Evolutionary conservation across 345 rosid species (phyloP), one percentile per base, ranked within the genome.

Genomic region (Acer campestre): DNA sequence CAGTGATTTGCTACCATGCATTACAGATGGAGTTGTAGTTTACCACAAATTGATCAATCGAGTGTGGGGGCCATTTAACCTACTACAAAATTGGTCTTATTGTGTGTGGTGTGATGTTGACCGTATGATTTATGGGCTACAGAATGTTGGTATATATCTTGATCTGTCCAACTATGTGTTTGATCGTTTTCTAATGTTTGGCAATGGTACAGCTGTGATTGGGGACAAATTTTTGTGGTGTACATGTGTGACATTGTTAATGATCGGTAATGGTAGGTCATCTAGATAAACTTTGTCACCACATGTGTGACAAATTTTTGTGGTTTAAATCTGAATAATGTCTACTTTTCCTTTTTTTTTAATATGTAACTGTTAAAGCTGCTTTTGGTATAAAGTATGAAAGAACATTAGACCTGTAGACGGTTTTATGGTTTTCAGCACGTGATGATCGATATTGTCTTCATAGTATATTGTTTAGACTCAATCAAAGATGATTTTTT

Each of bases 371-470:
- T 18, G 9, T 9, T 40, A 42, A 59, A 61, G 23, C 56, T 46
- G 38, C 27, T 7, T 46, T 48, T 46, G 8, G 46, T 44, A 46
- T 44, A 9, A 46, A 10, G 64, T 44, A 29, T 61, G 44, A 4
- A 51, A 44, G 67, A 46, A 62, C 55, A 13, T 20, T 58, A 38
- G 59, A 23, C 1, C 29, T 68, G 55, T 14, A 44, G 71, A 23
- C 13, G 35, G 27, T 56, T n/a, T n/a, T n/a, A n/a, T n/a, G n/a
- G n/a, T n/a, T n/a, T n/a, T n/a, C n/a, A n/a, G n/a, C 31, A 42
- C 13, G 58, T 61, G 68, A 61, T 73, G 65, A 42, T 73, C 42
- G 56, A 49, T 73, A 73, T 42, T 4, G 29, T 56, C 23, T 12
- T 35, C 8, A 56, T 53, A 71, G n/a, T 4, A 3, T 70, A 55